Base-by-base conservation (phyloP, 345 rosid species). In the Acer saccharum region DNA sequence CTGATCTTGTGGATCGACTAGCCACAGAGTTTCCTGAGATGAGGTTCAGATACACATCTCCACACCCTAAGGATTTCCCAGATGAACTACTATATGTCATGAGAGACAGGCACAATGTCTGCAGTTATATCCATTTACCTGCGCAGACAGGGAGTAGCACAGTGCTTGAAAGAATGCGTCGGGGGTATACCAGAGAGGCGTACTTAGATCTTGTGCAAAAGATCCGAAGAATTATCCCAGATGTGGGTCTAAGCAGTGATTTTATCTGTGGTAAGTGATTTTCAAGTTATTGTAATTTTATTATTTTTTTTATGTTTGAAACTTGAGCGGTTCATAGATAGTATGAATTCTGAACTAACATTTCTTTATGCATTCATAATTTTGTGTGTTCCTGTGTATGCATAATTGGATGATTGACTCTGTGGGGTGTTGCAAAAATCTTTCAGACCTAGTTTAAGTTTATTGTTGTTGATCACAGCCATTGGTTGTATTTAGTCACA, bases 1-100 rank as follows among this genome's bases (percentile, higher is more conserved):
- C 97, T 23, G 97, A 96, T 88, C 99, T 96, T 74, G 85, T 96
- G 78, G 95, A 93, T 69, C 57, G 86, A 29, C 97, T 96, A 78
- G 90, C 99, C 35, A 9, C 78, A n/a, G 94, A 91, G 81, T 95
- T 88, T 81, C 97, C 97, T n/a, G 98, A 96, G 81, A 95, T 92
- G 89, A 84, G 99, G 76, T 95, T 95, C 83, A 88, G 97, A 90
- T 95, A 86, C 87, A 95, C 99, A 27, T 95, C 99, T 1, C 99
- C 97, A 39, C 98, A 96, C 80, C 97, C 98, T 69, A 96, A 96
- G 81, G 99, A 93, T 87, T 93, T 86, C 77, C 97, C 98, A 0
- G 97, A 90, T 64, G 97, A 92, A 72, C 84, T 93, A 74, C 68
- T 95, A 69, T 87, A 87, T 87, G 39, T 93, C 72, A 95, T 95